Conservation (phyloP, 2,329 filamentous ascomycete species). For the Colletotrichum musicola region DNA sequence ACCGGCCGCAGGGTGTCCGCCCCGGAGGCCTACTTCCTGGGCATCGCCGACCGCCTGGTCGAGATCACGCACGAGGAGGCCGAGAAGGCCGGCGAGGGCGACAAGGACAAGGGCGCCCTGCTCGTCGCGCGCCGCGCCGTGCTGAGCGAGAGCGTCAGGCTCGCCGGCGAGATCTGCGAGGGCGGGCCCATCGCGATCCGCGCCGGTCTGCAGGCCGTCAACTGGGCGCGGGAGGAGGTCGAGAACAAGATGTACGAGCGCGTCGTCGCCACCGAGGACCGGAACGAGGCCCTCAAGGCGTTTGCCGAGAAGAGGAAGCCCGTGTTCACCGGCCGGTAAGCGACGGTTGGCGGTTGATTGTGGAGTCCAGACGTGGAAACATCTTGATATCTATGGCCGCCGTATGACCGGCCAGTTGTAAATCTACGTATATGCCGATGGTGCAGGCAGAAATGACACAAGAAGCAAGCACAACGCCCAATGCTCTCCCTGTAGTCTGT, state of each 20-base stretch:
- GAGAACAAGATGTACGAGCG: conserved; percentile 90
- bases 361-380: not conserved
- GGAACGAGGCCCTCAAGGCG: conserved; percentile 87
- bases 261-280: conserved; percentile 86
- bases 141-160: conserved; percentile 79
- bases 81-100: conserved; percentile 50
- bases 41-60: conserved; percentile 90
- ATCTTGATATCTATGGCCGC: not conserved
- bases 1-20: conserved; percentile 89
- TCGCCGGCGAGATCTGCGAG: conserved; percentile 89
- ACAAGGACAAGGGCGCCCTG: conserved; percentile 58
- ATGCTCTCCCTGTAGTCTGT: too few relatives aligned
- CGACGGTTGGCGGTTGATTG: not conserved
- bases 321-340: conserved; percentile 66
- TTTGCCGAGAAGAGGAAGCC: conserved; percentile 78
- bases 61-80: conserved; percentile 70
- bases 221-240: conserved; percentile 77
- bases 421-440: not conserved
- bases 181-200: conserved; percentile 87
- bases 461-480: not conserved
- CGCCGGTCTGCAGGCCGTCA: conserved; percentile 83
- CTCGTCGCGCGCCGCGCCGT: conserved; percentile 74
- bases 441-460: too few relatives aligned
- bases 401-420: not conserved
- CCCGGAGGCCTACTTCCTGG: conserved; percentile 90